Evolutionary conservation across 108 stramenopile genomes (phyloP).

Genomic region (Cyclotella kingstonii): DNA sequence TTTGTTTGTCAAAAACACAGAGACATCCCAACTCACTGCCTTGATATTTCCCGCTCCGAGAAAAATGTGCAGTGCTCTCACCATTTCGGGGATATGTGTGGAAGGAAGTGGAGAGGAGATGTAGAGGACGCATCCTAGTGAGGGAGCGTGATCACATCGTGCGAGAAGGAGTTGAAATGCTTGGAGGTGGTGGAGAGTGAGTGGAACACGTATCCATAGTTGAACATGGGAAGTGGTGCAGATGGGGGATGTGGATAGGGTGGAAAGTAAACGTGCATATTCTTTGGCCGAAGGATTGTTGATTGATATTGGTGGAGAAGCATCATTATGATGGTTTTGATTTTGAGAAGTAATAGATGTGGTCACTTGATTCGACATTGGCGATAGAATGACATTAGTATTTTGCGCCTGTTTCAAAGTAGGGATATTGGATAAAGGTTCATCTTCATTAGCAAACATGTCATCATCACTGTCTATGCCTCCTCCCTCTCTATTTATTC

Average conservation of each 20-base stretch:
- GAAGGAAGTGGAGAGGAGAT: slow-evolving; percentile 19
- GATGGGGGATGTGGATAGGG: slow-evolving; percentile 21
- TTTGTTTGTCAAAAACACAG: slow-evolving; percentile 88
- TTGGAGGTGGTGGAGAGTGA: slow-evolving; percentile 43
- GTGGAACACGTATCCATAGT: slow-evolving; percentile 70
- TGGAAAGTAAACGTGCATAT: slow-evolving; percentile 25
- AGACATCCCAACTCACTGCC: slow-evolving; percentile 68
- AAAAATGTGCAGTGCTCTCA: slow-evolving; percentile 57
- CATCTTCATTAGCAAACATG: slow-evolving; percentile 15
- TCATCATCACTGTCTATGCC: slow-evolving; percentile 10
- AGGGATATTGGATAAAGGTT: neutral
- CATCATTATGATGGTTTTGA: neutral
- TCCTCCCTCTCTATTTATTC: neutral
- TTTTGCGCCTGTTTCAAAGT: too few relatives aligned
- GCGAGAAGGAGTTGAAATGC: slow-evolving; percentile 61
- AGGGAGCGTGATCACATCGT: slow-evolving; percentile 66
- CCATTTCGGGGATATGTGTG: neutral
- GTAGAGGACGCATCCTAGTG: slow-evolving; percentile 51
- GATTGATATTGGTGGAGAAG: neutral
- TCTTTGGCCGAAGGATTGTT: slow-evolving; percentile 35
- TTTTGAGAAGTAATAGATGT: too few relatives aligned
- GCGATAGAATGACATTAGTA: neutral
- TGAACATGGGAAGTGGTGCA: slow-evolving; percentile 58
- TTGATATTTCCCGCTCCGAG: slow-evolving; percentile 75
- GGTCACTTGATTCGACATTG: neutral